These are phyloP conservation scores for Aurifilum marmelostoma DNA, from an alignment of 2,329 filamentous ascomycete species.

Conservation along the genomic window DNA sequence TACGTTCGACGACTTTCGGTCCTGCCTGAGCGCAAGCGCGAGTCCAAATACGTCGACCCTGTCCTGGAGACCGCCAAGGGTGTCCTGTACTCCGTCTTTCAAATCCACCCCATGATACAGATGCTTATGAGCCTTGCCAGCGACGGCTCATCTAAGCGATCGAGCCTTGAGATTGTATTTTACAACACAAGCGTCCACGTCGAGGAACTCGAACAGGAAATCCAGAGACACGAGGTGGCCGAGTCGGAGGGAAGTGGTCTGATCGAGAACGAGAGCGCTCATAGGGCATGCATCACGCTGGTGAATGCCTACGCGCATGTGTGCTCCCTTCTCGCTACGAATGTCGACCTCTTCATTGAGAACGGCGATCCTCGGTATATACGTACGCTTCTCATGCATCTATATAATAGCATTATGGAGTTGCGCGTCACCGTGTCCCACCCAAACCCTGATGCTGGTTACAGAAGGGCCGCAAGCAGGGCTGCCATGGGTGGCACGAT, in stretches of 20 bases:
- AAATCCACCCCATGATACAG: slow-evolving; percentile 70
- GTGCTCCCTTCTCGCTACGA: slow-evolving; percentile 61
- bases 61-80: slow-evolving; percentile 68
- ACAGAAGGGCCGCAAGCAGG: slow-evolving; percentile 35
- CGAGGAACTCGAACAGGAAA: slow-evolving; percentile 66
- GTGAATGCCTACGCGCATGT: slow-evolving; percentile 69
- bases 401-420: slow-evolving; percentile 71
- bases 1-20: slow-evolving; percentile 67
- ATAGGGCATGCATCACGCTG: slow-evolving; percentile 64
- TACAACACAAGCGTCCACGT: slow-evolving; percentile 71
- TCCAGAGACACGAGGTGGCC: slow-evolving; percentile 61
- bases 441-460: slow-evolving; percentile 36
- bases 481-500: slow-evolving; percentile 50
- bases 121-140: slow-evolving; percentile 65
- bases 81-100: slow-evolving; percentile 68
- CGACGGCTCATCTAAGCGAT: slow-evolving; percentile 63
- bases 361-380: slow-evolving; percentile 70
- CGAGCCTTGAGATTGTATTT: slow-evolving; percentile 68
- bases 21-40: slow-evolving; percentile 64
- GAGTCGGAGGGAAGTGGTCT: slow-evolving; percentile 53
- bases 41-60: slow-evolving; percentile 64
- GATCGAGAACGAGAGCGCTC: slow-evolving; percentile 65
- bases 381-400: slow-evolving; percentile 63
- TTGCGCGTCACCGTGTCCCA: slow-evolving; percentile 58
- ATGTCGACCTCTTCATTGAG: slow-evolving; percentile 66